These are phyloP conservation scores for Cupressus sempervirens DNA, from an alignment of 75 land plant species.

Conservation along the genomic window DNA sequence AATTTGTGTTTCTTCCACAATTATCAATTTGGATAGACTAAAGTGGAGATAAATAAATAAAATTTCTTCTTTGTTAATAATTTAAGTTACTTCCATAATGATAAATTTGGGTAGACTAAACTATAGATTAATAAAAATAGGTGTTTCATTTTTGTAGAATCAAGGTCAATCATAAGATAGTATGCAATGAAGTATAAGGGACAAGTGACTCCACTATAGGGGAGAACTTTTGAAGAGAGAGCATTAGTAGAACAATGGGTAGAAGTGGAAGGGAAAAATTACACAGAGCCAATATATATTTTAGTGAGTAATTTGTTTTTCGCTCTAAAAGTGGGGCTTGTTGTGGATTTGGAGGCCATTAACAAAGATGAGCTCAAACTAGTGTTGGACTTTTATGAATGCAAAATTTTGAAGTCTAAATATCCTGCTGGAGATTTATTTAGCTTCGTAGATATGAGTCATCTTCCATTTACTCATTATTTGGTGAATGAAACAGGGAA, in stretches of 20 bases:
- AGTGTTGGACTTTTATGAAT: conserved; percentile 58
- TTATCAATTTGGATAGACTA: no score
- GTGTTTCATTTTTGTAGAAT: conserved; percentile 18
- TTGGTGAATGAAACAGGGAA: conserved; percentile 27
- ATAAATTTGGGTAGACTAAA: neutral
- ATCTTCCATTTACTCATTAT: conserved; percentile 48
- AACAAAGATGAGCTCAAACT: conserved; percentile 14
- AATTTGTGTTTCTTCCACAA: no score
- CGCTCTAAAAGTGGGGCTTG: conserved; percentile 14
- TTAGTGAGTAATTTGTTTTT: conserved; percentile 16
- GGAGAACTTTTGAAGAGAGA: conserved; percentile 29
- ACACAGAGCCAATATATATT: conserved; percentile 20
- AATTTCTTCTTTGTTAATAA: conserved; percentile 46
- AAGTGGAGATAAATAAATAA: no score
- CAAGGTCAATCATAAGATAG: conserved; percentile 42
- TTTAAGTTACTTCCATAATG: neutral
- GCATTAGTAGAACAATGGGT: conserved; percentile 48
- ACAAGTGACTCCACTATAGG: conserved; percentile 25
- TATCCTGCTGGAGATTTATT: conserved; percentile 69
- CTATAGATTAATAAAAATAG: no score
- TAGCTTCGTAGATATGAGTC: conserved; percentile 68
- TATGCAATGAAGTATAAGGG: conserved; percentile 28
- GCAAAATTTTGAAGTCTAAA: conserved; percentile 35
- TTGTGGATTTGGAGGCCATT: conserved; percentile 12
- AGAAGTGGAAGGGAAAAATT: conserved; percentile 44